Conservation (phyloP, 2,329 filamentous ascomycete genomes). For the Cladosporium sp. region DNA sequence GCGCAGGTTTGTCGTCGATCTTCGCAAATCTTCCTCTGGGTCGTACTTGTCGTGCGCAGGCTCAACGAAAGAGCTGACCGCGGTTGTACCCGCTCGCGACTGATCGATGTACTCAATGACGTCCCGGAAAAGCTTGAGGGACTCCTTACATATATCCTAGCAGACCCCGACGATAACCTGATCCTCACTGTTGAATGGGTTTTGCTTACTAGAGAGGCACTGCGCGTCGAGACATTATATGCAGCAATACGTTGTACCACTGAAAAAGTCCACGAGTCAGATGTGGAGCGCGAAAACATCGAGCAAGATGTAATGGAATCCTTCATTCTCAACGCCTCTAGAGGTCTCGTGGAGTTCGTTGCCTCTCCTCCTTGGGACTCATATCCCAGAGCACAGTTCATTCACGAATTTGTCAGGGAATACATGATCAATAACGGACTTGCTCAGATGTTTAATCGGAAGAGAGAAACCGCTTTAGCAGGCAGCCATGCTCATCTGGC, state of each 20-base stretch:
- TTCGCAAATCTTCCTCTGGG: neutral
- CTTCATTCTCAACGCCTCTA: slow-evolving; percentile 41
- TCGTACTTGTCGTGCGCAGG: neutral
- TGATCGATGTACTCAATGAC: neutral
- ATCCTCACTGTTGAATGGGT: too few species aligned
- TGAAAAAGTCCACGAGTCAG: too few species aligned
- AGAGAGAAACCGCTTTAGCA: too few species aligned
- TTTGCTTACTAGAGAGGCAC: too few species aligned
- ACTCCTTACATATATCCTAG: neutral
- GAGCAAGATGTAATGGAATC: slow-evolving; percentile 21
- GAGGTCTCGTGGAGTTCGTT: slow-evolving; percentile 43
- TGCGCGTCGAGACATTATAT: too few species aligned
- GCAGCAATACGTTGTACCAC: too few species aligned
- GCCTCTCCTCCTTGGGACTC: too few species aligned
- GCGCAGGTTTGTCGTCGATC: neutral
- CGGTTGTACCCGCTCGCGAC: neutral
- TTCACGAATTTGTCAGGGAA: slow-evolving; percentile 48
- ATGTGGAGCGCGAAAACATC: too few species aligned
- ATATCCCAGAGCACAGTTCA: slow-evolving; percentile 42
- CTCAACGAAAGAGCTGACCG: neutral
- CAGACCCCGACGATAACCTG: neutral
- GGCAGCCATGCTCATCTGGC: too few species aligned
- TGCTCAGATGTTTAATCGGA: fast-evolving
- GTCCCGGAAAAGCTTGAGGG: neutral
- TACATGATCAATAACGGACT: slow-evolving; percentile 39